phyloP scores from a whole-genome alignment of 306 rosid genomes.

The Cajanus cajan region DNA sequence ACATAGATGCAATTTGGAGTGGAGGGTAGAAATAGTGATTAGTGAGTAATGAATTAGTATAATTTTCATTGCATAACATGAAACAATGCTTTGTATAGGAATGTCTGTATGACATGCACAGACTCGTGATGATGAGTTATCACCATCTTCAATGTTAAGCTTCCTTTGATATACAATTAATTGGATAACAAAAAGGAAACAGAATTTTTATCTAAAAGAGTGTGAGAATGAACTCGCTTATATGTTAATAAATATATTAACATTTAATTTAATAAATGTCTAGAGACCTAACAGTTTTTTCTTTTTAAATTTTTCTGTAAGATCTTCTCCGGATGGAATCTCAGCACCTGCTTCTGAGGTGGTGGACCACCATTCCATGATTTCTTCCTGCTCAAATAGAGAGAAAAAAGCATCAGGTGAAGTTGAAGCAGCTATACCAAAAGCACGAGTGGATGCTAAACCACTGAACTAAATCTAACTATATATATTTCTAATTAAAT shows the following conservation, averaged over 20 bases:
- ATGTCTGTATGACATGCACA: not conserved
- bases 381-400: constrained; percentile 70
- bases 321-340: constrained; percentile 59
- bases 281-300: constrained; percentile 64
- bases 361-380: constrained; percentile 81
- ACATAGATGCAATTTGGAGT: not conserved
- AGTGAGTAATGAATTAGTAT: not conserved
- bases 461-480: not conserved
- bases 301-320: constrained; percentile 48
- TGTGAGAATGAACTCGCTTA: not conserved
- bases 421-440: not conserved
- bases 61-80: constrained; percentile 13
- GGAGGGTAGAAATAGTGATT: not conserved
- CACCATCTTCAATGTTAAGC: not conserved
- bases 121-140: not conserved
- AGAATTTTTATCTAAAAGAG: not conserved
- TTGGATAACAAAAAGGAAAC: not conserved
- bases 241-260: not conserved
- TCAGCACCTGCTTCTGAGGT: constrained; percentile 43
- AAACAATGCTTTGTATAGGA: not conserved
- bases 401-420: constrained; percentile 9
- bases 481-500: no score
- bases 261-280: not conserved
- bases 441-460: constrained; percentile 1
- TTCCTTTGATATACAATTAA: constrained; percentile 15